Evolutionary conservation across 139 green algal genomes (phyloP), one percentile per base, ranked within the genome.

Genomic region (Pleodorina starrii): DNA sequence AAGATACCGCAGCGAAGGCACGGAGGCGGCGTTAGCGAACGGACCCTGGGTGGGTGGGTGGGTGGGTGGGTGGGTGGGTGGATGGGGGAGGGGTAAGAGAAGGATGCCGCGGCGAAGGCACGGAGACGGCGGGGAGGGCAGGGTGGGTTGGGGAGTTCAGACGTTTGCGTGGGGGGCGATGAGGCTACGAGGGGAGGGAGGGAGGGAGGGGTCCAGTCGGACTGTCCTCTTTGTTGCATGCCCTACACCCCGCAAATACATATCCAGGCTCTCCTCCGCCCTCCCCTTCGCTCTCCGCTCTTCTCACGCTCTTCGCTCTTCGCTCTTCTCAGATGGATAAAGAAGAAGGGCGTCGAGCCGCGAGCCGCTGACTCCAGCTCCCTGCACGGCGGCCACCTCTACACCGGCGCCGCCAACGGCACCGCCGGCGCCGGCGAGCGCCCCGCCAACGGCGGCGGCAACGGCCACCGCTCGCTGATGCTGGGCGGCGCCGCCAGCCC

Each of bases 381-480:
- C 17, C 68, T 88, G 66, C 83, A 88, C 68, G 83, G 83, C 66
- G 83, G 66, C 44, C 43, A 32, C 21, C 66, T 88, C 3, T 88
- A 81, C 83, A 27, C 66, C 44, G 35, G 11, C 44, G 83, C 44
- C 80, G 50, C 40, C 71, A 46, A 75, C 60, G 76, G 17, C 32
- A 0, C 25, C 50, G 11, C 32, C 76, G 14, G 40, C 74, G 51
- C 42, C 76, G 54, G 6, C 9, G 54, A 25, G 21, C 54, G 21
- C 54, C 5, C 29, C 5, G 46, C 14, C 76, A 48, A 72, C 35
- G 76, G 74, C 42, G 25, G 44, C 74, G 72, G 42, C 72, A n/a
- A 82, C 43, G 7, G 40, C 73, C 71, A n/a, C 71, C 71, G 54
- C 71, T 21, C 6, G 6, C n/a, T 71, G 36, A 32, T 25, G 35